Evolutionary conservation across 495 filamentous ascomycete genomes (phyloP).

Genomic region (Echria macrotheca): DNA sequence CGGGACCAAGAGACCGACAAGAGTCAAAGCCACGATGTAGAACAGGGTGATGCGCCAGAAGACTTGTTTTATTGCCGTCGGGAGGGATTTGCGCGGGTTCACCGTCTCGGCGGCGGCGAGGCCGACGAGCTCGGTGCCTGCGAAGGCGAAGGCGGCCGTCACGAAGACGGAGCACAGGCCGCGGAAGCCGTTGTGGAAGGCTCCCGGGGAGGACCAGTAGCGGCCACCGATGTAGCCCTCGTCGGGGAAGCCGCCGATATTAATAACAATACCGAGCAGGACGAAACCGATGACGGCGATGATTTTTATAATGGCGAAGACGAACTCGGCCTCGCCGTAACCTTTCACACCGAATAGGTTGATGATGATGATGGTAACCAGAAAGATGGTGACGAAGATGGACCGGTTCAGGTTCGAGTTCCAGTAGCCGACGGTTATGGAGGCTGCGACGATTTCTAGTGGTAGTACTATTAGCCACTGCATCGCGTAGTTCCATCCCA

Average conservation of each 20-base stretch:
- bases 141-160: slow-evolving; percentile 86
- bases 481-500: slow-evolving; percentile 97
- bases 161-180: slow-evolving; percentile 92
- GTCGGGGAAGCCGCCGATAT: slow-evolving; percentile 69
- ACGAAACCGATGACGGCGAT: slow-evolving; percentile 83
- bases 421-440: slow-evolving; percentile 88
- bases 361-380: slow-evolving; percentile 65
- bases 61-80: slow-evolving; percentile 84
- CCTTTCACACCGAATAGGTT: slow-evolving; percentile 83
- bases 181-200: slow-evolving; percentile 90
- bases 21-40: slow-evolving; percentile 68
- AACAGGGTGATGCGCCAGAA: slow-evolving; percentile 94
- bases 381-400: slow-evolving; percentile 83
- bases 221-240: slow-evolving; percentile 78
- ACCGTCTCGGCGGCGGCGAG: slow-evolving; percentile 82
- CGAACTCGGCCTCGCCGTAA: slow-evolving; percentile 88
- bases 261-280: slow-evolving; percentile 72
- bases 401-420: slow-evolving; percentile 58
- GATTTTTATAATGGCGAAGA: slow-evolving; percentile 83
- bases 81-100: slow-evolving; percentile 81
- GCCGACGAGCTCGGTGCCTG: slow-evolving; percentile 90
- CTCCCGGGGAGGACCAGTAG: slow-evolving; percentile 80
- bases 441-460: slow-evolving; percentile 84
- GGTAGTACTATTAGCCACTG: slow-evolving; percentile 91
- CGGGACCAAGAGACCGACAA: slow-evolving; percentile 71